Evolutionary conservation across 2,329 filamentous ascomycete genomes (phyloP).

Genomic region (Nectriaceae sp.): DNA sequence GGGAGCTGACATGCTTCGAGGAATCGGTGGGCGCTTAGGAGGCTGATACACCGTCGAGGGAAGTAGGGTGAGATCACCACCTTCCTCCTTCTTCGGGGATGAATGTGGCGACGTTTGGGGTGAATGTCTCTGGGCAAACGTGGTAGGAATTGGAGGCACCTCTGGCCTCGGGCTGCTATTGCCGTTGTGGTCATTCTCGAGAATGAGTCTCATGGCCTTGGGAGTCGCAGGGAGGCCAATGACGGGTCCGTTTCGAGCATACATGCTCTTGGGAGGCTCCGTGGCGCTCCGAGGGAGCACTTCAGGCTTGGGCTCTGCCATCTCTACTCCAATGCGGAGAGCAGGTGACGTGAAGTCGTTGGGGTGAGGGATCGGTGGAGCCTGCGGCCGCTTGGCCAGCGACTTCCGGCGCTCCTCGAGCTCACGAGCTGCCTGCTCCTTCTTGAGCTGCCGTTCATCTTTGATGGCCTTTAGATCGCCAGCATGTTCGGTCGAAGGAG

Average conservation of each 20-base stretch:
- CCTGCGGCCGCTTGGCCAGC: constrained; percentile 76
- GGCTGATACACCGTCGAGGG: constrained; percentile 63
- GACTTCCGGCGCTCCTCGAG: constrained; percentile 87
- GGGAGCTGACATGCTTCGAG: constrained; percentile 63
- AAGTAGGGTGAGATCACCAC: constrained; percentile 48
- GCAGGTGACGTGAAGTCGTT: constrained; percentile 44
- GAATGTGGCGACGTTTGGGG: constrained; percentile 37
- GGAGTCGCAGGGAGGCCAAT: constrained; percentile 89
- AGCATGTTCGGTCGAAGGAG: constrained; percentile 47
- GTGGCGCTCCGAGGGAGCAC: constrained; percentile 64
- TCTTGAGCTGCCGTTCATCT: constrained; percentile 65
- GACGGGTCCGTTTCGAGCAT: constrained; percentile 50
- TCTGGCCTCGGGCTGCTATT: constrained; percentile 50
- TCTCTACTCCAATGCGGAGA: constrained; percentile 40
- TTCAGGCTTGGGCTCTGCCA: constrained; percentile 46
- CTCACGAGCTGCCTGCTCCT: constrained; percentile 78
- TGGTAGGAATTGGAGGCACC: constrained; percentile 54
- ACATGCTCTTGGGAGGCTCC: constrained; percentile 58
- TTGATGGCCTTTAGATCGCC: constrained; percentile 58
- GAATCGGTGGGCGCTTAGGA: constrained; percentile 49
- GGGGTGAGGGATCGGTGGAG: constrained; percentile 78
- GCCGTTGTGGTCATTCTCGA: constrained; percentile 57
- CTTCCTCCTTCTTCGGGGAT: constrained; percentile 34
- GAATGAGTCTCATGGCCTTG: constrained; percentile 83
- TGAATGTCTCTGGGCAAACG: constrained; percentile 46